Percentiles rank a stretch among this genome's conserved stretches.
phyloP scores from a whole-genome alignment of 306 rosid genomes.

The Cucurbita maxima region DNA sequence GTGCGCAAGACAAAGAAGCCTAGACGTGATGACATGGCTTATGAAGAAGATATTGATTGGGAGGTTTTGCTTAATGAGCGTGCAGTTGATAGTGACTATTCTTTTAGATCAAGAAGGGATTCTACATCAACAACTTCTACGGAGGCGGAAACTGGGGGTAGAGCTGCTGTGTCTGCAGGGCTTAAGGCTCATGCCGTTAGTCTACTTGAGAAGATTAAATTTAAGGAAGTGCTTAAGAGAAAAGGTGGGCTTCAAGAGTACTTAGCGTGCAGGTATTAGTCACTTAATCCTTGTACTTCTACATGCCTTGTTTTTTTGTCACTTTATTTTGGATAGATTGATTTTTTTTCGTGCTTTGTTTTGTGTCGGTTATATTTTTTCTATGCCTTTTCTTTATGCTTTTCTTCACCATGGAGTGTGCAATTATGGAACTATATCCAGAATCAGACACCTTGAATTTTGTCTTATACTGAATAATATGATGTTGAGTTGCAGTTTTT shows the following conservation, averaged over 20 bases:
- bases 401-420: background rate
- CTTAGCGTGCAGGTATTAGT: constrained; percentile 65
- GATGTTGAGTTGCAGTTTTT: background rate
- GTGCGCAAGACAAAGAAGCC: constrained; percentile 48
- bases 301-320: background rate
- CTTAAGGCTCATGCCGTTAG: constrained; percentile 71
- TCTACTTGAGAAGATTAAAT: constrained; percentile 84
- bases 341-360: background rate
- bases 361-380: background rate
- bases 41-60: constrained; percentile 99
- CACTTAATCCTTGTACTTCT: constrained; percentile 14
- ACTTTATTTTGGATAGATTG: background rate
- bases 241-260: constrained; percentile 93
- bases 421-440: background rate
- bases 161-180: constrained; percentile 89
- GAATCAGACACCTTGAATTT: background rate
- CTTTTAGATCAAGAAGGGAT: constrained; percentile 38
- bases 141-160: constrained; percentile 55
- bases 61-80: constrained; percentile 39
- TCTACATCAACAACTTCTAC: constrained; percentile 38
- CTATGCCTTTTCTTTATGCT: background rate
- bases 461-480: background rate
- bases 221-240: constrained; percentile 88
- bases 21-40: constrained; percentile 93
- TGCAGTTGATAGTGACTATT: constrained; percentile 26